Evolutionary conservation across 1,284 basidiomycete species (phyloP).

Genomic region (Trichosporon ovoides): DNA sequence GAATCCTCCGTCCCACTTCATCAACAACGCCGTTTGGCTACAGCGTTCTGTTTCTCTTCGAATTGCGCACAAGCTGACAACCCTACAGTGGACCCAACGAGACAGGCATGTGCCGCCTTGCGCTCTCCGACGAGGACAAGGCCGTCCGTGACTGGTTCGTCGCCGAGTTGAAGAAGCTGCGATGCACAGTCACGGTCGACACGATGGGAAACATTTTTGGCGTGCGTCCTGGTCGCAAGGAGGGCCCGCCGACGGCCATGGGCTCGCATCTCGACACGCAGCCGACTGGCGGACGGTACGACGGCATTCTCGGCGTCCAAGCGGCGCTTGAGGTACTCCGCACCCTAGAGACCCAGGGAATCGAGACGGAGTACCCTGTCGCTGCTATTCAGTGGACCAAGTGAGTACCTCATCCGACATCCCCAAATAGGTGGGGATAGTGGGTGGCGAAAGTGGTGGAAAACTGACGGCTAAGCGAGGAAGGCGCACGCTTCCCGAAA

Average conservation of each 20-base stretch:
- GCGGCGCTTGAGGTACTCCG: slow-evolving; percentile 27
- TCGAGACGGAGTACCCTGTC: slow-evolving; percentile 24
- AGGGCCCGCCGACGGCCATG: slow-evolving; percentile 28
- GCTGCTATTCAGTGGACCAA: slow-evolving; percentile 30
- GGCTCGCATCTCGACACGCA: slow-evolving; percentile 38
- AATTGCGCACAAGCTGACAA: background rate
- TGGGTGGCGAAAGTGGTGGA: too few species aligned
- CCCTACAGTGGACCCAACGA: slow-evolving; percentile 9
- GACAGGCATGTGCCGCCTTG: slow-evolving; percentile 27
- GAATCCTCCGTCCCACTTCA: too few species aligned
- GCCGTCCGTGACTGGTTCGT: slow-evolving; percentile 37
- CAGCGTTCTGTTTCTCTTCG: too few species aligned
- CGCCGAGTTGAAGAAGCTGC: slow-evolving; percentile 29
- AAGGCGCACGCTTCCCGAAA: slow-evolving; percentile 30
- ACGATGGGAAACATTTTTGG: slow-evolving; percentile 43
- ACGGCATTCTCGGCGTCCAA: slow-evolving; percentile 35
- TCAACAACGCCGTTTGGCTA: too few species aligned
- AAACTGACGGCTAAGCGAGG: too few species aligned
- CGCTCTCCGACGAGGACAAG: slow-evolving; percentile 35
- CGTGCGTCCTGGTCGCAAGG: slow-evolving; percentile 23
- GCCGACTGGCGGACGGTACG: slow-evolving; percentile 34
- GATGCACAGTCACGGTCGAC: slow-evolving; percentile 33
- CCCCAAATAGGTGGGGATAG: too few species aligned
- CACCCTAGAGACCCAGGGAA: slow-evolving; percentile 10
- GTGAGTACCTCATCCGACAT: background rate